Evolutionary conservation across 495 filamentous ascomycete genomes (phyloP), one percentile per base, ranked within the genome.

Genomic region (Lindgomyces ingoldianus): DNA sequence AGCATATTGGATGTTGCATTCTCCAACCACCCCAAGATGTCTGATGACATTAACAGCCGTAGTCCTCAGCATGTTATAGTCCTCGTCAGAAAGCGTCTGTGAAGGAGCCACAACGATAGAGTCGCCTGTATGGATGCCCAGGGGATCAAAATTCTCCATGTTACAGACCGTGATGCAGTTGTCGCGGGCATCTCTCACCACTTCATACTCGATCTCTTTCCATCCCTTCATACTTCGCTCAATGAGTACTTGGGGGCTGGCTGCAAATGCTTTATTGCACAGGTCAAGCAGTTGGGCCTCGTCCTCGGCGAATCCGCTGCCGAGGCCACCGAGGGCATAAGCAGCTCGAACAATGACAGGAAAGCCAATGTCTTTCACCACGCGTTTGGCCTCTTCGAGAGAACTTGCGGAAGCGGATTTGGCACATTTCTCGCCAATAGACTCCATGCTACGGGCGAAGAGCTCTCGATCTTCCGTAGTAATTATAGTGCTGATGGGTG

Each of bases 161-260:
- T 98, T 98, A 81, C 93, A 98, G 47, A 98, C 93, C 18, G 93
- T 98, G 69, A 98, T 97, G 76, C 94, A 97, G 80, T 98, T 98
- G 82, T 97, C 94, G 69, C 86, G 83, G 47, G 88, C 89, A 76
- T 98, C 93, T 60, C 93, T 87, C 39, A 98, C 93, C 33, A 98
- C 93, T 75, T 98, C 93, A 73, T 98, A 98, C 75, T 98, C 93
- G 57, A 96, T 89, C 77, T 98, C 93, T 78, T 98, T 98, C 94
- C 94, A 98, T 48, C 94, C 94, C 77, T 98, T 98, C 94, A 98
- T 98, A 78, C 91, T 96, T 74, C 89, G 85, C 79, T 98, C 94
- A 64, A 98, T 93, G 30, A 98, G 81, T 4, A 98, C 91, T 77
- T 98, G 94, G 1, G 94, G 94, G 70, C 92, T 96, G 57, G 89